Base-by-base conservation (phyloP, 106 monocot genomes). In the Allium fistulosum region DNA sequence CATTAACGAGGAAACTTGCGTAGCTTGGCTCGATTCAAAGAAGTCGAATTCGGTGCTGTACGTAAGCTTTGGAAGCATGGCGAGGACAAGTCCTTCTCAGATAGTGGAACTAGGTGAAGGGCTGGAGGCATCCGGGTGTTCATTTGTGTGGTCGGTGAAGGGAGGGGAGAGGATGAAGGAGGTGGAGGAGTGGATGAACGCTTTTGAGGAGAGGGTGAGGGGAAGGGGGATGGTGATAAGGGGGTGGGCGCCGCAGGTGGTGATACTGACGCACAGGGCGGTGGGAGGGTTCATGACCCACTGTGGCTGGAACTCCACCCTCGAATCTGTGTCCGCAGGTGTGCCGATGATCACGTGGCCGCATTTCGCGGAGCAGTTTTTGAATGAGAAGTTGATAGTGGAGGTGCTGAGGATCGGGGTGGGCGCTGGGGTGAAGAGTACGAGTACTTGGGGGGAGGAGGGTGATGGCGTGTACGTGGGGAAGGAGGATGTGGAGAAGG, bases 21-120 rank as follows among this genome's bases (percentile, higher is more conserved):
- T 74, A 49, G 18, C 6, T 3, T 88, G 84, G 88, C 79, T 88
- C 14, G 74, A 77, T 57, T 26, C 72, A 11, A 85, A 17, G 77
- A 61, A 65, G 28, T 52, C 68, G 2, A 48, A 47, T 18, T 84
- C 84, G 0, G 88, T 88, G 12, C 9, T 84, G 3, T 84, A 78
- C 76, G 75, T 81, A 51, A 81, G 79, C 57, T 83, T 84, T 64
- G 88, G 88, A 10, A 88, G 76, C 67, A 10, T 84, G 16, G 51
- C 75, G 9, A 55, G 26, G 6, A 65, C n/a, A 1, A 7, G 66
- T 46, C 18, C 81, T 52, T 66, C 46, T 1, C 51, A 14, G 49
- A 73, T 63, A 22, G 48, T 79, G 9, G 71, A 71, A 26, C 17
- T 60, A 70, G 79, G 67, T 67, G 17, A 65, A 51, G 73, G 71